phyloP scores from a whole-genome alignment of 306 rosid species.

The Corylus americana region DNA sequence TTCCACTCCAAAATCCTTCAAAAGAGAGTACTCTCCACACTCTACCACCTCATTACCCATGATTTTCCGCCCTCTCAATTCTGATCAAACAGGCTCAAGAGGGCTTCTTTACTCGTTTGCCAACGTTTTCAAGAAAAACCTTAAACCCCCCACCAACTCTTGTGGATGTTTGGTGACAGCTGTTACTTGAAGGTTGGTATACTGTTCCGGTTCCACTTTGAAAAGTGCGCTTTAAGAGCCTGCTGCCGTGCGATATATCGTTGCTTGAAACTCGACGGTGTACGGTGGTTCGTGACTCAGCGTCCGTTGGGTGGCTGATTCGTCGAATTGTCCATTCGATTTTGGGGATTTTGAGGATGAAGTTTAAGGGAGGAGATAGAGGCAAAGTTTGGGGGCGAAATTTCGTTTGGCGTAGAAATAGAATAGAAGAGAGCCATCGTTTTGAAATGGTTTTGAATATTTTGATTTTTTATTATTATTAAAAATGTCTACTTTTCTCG shows the following conservation, averaged over 20 bases:
- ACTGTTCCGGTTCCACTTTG: background rate
- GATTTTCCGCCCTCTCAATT: background rate
- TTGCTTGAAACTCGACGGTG: too few species aligned
- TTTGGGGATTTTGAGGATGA: too few species aligned
- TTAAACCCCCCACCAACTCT: background rate
- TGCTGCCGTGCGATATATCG: background rate
- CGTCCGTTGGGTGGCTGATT: too few species aligned
- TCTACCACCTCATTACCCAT: conserved; percentile 51
- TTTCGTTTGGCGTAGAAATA: too few species aligned
- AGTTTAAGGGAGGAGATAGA: too few species aligned
- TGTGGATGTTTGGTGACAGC: conserved; percentile 25
- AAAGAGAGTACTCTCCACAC: conserved; percentile 43
- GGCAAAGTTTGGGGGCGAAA: too few species aligned
- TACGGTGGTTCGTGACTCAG: too few species aligned
- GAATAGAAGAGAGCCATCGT: too few species aligned
- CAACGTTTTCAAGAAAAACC: conserved; percentile 8
- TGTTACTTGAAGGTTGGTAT: conserved; percentile 46
- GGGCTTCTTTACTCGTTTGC: conserved; percentile 19
- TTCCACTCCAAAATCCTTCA: conserved; percentile 64
- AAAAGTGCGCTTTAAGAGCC: background rate
- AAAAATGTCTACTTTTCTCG: too few species aligned
- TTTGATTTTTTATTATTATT: too few species aligned
- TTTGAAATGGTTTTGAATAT: too few species aligned
- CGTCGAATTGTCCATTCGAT: too few species aligned
- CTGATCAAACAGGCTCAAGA: conserved; percentile 23